Conservation (phyloP, 2,329 filamentous ascomycete genomes). For the Hortaea sp. region DNA sequence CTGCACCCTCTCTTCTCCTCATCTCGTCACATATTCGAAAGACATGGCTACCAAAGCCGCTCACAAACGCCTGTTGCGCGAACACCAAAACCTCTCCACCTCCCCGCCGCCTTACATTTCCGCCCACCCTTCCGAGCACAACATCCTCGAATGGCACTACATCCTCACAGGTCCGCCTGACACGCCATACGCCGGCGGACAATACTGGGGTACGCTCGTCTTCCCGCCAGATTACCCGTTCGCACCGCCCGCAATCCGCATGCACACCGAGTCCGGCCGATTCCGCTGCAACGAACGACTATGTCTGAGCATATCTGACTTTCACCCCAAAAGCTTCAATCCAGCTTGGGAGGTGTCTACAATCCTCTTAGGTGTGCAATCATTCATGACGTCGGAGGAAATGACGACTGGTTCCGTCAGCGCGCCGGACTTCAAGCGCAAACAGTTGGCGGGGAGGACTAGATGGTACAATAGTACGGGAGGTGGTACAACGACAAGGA, state of each 20-base stretch:
- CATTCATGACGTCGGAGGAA: constrained; percentile 97
- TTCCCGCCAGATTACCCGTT: constrained; percentile 97
- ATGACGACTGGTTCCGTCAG: constrained; percentile 92
- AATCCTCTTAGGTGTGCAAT: constrained; percentile 85
- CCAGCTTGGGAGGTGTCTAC: constrained; percentile 97
- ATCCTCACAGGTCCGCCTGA: constrained; percentile 89
- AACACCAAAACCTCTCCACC: constrained; percentile 27
- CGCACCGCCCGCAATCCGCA: constrained; percentile 91
- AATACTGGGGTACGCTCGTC: constrained; percentile 95
- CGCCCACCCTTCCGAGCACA: constrained; percentile 24
- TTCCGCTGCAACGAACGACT: constrained; percentile 89
- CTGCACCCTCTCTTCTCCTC: too few species aligned
- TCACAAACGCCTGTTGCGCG: constrained; percentile 29
- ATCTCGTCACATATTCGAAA: not conserved
- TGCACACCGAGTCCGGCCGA: constrained; percentile 94
- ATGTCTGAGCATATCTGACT: constrained; percentile 92
- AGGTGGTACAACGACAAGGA: constrained; percentile 57
- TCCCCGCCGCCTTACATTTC: constrained; percentile 25
- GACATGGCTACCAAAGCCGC: constrained; percentile 30
- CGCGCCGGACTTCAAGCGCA: constrained; percentile 65
- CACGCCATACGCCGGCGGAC: constrained; percentile 86
- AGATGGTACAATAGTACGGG: constrained; percentile 97
- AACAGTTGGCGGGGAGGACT: constrained; percentile 63
- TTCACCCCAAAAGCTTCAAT: constrained; percentile 96
- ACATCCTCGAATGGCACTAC: constrained; percentile 30